Conservation (phyloP, 1,284 basidiomycete genomes). For the Vanrija sp. region DNA sequence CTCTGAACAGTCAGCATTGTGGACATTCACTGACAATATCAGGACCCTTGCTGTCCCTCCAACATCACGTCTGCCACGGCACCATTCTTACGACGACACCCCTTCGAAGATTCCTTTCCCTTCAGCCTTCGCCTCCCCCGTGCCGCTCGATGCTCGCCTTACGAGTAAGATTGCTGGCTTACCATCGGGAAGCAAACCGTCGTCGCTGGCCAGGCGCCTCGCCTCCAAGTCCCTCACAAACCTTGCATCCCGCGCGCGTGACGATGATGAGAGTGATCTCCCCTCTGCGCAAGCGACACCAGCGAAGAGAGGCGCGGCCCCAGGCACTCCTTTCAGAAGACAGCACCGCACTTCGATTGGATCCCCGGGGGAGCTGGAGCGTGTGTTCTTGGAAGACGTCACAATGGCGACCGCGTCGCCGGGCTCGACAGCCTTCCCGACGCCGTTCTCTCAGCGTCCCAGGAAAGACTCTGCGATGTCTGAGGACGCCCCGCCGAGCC, state of each 20-base stretch:
- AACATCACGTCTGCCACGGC: slow-evolving; percentile 16
- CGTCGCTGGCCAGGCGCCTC: slow-evolving; percentile 1
- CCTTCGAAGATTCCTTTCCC: slow-evolving; percentile 44
- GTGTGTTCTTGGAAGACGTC: slow-evolving; percentile 30
- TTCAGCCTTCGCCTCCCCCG: slow-evolving; percentile 11
- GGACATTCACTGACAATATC: neutral
- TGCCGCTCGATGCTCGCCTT: slow-evolving; percentile 7
- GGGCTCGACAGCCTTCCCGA: slow-evolving; percentile 19
- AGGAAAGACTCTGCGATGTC: too few relatives aligned
- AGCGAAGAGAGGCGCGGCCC: neutral
- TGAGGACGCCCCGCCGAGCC: slow-evolving; percentile 21
- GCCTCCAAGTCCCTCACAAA: slow-evolving; percentile 45
- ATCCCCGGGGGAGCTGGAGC: slow-evolving; percentile 35
- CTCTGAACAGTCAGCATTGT: neutral
- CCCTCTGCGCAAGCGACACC: neutral
- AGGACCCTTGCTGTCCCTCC: slow-evolving; percentile 27
- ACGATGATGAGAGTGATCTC: slow-evolving; percentile 20
- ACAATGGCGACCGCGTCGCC: slow-evolving; percentile 39
- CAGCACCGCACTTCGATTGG: slow-evolving; percentile 36
- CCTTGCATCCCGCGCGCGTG: slow-evolving; percentile 28
- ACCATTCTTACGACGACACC: slow-evolving; percentile 37
- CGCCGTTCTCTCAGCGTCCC: slow-evolving; percentile 1
- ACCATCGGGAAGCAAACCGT: neutral
- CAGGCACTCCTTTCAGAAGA: neutral
- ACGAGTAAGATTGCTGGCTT: slow-evolving; percentile 7